Evolutionary conservation across 2,329 filamentous ascomycete species (phyloP), one percentile per base, ranked within the genome.

Genomic region (Aspergillus sp.): DNA sequence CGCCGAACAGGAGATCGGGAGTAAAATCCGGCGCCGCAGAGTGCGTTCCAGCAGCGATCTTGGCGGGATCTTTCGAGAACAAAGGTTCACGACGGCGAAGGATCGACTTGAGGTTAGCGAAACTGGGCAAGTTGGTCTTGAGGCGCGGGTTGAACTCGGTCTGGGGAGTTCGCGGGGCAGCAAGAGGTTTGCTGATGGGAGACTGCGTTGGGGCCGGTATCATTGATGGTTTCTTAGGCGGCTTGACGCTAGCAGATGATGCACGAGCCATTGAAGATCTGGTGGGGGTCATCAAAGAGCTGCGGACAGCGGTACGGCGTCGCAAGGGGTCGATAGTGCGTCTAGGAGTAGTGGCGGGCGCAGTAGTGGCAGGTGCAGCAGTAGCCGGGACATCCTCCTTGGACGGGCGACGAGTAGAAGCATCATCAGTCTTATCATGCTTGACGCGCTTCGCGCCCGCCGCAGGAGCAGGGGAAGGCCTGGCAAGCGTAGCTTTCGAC

Each of bases 241-340:
- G 72, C 60, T 80, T 82, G 46, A 71, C 70, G 55, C 75, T 82
- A 30, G 54, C 47, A 19, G 61, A 56, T 47, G 76, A 69, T 42
- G 77, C 70, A 39, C 84, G 82, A 30, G 83, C 80, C 45, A 87
- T 66, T 1, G 86, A 88, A 6, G 88, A 74, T 64, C 88, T 89
- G 7, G 87, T 93, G 0, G 90, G 89, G 5, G 88, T 94, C 66
- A 84, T 80, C 25, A 91, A 72, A 50, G 74, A 82, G 52, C 75
- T 75, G 59, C 66, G 70, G 60, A 66, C 70, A 55, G 57, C 66
- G 66, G 58, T 70, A 57, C 77, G 76, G 41, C 77, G 73, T 22
- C 60, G 62, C 23, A 19, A 19, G 3, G 17, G 37, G 7, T 37
- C n/a, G 15, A 20, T 19, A 6, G 19, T 19, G 17, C 37, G 37